Percentiles rank a stretch among this genome's conserved stretches.
These are phyloP conservation scores for Cardamine occulta DNA, from an alignment of 345 rosid species.

Conservation along the genomic window DNA sequence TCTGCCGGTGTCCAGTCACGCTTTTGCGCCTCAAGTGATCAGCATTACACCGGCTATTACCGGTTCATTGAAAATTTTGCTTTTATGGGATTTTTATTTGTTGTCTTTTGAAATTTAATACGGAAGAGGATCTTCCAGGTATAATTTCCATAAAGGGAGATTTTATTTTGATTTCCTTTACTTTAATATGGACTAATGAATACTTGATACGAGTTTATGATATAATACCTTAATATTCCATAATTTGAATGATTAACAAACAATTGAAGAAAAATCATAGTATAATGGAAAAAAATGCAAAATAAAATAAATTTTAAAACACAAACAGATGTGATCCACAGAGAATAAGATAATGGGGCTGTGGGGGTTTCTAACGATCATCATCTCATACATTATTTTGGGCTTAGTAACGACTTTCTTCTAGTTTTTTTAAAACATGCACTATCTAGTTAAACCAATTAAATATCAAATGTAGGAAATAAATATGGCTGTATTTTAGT, in stretches of 20 bases:
- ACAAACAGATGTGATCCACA: conserved; percentile 25
- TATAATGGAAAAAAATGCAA: background rate
- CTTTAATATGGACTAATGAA: conserved; percentile 25
- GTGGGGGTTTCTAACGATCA: conserved; percentile 35
- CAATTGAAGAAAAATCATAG: background rate
- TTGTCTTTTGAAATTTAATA: conserved; percentile 36
- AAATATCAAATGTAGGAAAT: background rate
- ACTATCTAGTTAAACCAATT: no score
- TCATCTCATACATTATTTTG: background rate
- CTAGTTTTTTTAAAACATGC: no score
- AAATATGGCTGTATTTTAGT: background rate
- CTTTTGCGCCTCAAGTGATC: conserved; percentile 4
- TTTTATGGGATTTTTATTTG: conserved; percentile 31
- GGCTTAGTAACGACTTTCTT: no score
- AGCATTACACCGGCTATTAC: conserved; percentile 24
- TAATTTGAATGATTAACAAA: conserved; percentile 21
- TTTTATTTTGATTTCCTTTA: conserved; percentile 21
- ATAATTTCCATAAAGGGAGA: conserved; percentile 32
- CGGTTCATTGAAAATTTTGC: conserved; percentile 32
- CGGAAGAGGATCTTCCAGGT: conserved; percentile 36
- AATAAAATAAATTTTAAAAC: background rate
- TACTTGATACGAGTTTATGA: conserved; percentile 37
- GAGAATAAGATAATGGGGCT: conserved; percentile 23
- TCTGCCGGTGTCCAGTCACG: conserved; percentile 37
- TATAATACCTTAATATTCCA: background rate